Evolutionary conservation across 1,284 basidiomycete species (phyloP), one percentile per base, ranked within the genome.

Genomic region (Rhodotorula sp.): DNA sequence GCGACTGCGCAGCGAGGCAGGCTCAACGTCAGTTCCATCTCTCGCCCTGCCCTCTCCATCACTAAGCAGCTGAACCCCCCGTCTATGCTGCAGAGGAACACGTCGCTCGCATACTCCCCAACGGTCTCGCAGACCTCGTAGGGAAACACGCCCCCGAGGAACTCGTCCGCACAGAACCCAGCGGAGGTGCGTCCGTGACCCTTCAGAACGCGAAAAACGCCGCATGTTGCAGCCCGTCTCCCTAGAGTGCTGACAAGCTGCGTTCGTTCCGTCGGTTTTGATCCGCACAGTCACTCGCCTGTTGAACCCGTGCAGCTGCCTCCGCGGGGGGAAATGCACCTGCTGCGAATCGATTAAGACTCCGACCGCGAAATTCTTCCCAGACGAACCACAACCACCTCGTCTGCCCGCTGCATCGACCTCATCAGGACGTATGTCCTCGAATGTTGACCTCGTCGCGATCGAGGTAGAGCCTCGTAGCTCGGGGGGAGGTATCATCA

Each of bases 291-390:
- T 76, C 12, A 67, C 70, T 10, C 72, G 59, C 21, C 58, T 76
- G 3, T 59, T 76, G 23, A 74, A 72, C 39, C 54, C 72, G 14
- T 76, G 75, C 69, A 71, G 70, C 58, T 76, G 75, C 34, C 65
- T 64, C 5, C 62, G 56, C 5, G 71, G 73, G 23, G 73, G 75
- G 14, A 52, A 57, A 5, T 76, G 75, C 65, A 63, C 34, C 48
- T 76, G 75, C 67, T 76, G 73, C 67, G 39, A 49, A 21, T 31
- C 58, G 39, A n/a, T 39, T 23, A 60, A 63, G 57, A 65, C 68
- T 48, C 47, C 65, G 6, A 26, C 63, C 26, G 26, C 63, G 15
- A 64, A 64, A 14, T 18, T 46, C 7, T 65, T 68, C 39, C 62
- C 70, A 21, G 51, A 16, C 23, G 31, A 39, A 18, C 6, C 43